Percentiles rank a stretch among this genome's conserved stretches.
phyloP scores from a whole-genome alignment of 2,329 filamentous ascomycete genomes.

The Torrubiella hemipterigena region DNA sequence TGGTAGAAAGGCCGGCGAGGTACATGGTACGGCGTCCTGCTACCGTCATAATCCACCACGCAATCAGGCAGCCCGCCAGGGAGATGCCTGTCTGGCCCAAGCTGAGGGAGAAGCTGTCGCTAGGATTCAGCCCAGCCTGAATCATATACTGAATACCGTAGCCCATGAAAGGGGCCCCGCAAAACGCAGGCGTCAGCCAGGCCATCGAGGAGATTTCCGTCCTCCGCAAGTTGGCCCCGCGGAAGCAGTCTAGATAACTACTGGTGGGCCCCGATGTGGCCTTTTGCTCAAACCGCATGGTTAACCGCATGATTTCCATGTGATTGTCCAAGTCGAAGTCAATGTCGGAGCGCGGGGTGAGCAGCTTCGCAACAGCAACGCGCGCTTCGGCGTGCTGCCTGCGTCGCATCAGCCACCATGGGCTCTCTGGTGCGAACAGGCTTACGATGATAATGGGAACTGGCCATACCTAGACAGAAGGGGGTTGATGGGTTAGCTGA shows the following conservation, averaged over 20 bases:
- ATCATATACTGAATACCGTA: no score
- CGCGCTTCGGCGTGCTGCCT: conserved; percentile 27
- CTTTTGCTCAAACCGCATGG: not conserved
- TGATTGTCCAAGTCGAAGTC: not conserved
- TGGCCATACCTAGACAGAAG: no score
- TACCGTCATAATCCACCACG: no score
- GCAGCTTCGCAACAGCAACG: not conserved
- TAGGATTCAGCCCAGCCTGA: no score
- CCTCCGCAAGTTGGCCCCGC: not conserved
- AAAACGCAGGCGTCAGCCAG: no score
- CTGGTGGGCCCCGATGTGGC: not conserved
- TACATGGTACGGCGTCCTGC: no score
- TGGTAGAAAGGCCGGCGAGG: no score
- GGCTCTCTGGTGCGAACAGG: conserved; percentile 36
- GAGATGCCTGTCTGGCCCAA: no score
- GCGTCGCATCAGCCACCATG: conserved; percentile 40
- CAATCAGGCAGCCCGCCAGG: no score
- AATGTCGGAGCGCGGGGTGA: not conserved
- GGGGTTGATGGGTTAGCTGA: not conserved
- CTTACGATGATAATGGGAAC: conserved; percentile 40
- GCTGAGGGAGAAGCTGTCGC: no score
- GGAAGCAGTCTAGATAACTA: not conserved
- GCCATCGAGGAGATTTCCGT: no score
- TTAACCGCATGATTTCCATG: not conserved
- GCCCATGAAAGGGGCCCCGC: no score